Evolutionary conservation across 345 rosid genomes (phyloP), one percentile per base, ranked within the genome.

Genomic region (Dipteronia sinensis): DNA sequence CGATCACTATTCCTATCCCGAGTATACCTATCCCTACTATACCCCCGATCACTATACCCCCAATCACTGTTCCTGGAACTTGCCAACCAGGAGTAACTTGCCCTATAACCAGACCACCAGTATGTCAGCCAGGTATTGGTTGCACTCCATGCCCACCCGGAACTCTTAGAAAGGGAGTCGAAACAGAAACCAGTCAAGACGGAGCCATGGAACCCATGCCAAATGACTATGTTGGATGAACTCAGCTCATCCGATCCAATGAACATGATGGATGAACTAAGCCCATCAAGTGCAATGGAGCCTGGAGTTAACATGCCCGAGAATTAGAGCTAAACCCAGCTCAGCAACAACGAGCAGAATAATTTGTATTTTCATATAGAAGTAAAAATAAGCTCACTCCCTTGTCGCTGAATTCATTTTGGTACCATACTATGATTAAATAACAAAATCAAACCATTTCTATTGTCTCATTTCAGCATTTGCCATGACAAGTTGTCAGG

Each of bases 91-190:
- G 73, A 69, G 38, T 25, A 22, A 49, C 34, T 49, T 47, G 73
- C 40, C 73, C 59, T 16, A 15, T 3, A 3, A 56, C 27, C 25
- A 53, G 58, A 53, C 58, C 58, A 53, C 59, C 59, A 23, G 59
- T 9, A 47, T 47, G 19, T 12, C 58, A 46, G 19, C 72, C 72
- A 1, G 71, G 23, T 51, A 0, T 27, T 1, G 38, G 58, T 7
- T 23, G 58, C 73, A 47, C 6, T 19, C 40, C 15, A 27, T 53
- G 74, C 74, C 64, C 74, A 19, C 74, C 46, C 15, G 7, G 51
- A 68, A 44, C 6, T 68, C 55, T 23, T 29, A 1, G 22, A 40
- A 71, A 3, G 1, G 74, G 34, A 70, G 12, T 13, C 34, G 34
- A 9, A 4, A 47, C 31, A 49, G 15, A 25, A 19, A 13, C 23